Percentiles rank a stretch among this genome's conserved stretches.
phyloP scores from a whole-genome alignment of 768 basidiomycete species.

The Suillus spraguei region DNA sequence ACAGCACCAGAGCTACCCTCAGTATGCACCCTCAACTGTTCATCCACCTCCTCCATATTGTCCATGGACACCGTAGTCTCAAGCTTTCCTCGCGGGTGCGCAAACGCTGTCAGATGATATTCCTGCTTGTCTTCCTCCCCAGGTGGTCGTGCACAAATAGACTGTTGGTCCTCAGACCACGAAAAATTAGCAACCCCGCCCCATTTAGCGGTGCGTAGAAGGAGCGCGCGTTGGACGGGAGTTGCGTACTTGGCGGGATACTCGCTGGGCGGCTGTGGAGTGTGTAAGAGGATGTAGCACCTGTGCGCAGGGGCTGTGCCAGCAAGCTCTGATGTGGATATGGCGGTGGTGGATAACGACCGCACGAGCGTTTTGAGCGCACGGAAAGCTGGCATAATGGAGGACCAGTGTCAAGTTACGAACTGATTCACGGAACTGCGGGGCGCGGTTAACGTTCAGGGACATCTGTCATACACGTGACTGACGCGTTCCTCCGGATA shows the following conservation, averaged over 20 bases:
- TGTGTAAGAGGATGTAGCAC: conserved; percentile 59
- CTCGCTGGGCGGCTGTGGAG: conserved; percentile 45
- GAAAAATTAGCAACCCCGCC: conserved; percentile 65
- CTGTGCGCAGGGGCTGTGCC: conserved; percentile 57
- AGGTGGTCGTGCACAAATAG: conserved; percentile 16
- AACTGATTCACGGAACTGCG: not conserved
- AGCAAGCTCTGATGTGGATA: conserved; percentile 30
- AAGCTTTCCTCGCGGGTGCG: conserved; percentile 45
- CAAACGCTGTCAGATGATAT: conserved; percentile 55
- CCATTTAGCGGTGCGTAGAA: conserved; percentile 44
- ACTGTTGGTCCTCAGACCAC: conserved; percentile 42
- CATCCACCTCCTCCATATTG: conserved; percentile 52
- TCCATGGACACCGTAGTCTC: conserved; percentile 48
- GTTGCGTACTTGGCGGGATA: conserved; percentile 53
- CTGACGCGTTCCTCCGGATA: not conserved
- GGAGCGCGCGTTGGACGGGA: conserved; percentile 52
- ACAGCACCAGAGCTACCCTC: conserved; percentile 16
- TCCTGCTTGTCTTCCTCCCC: conserved; percentile 21
- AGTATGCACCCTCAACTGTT: conserved; percentile 34
- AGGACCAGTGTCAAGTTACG: not conserved
- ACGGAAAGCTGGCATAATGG: conserved; percentile 4
- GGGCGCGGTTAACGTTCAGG: not conserved
- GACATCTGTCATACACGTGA: conserved; percentile 1
- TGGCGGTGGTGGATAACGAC: not conserved
- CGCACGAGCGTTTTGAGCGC: conserved; percentile 1